A percentile compares a stretch with the other conserved stretches of the same genome.
Conservation (phyloP, 768 basidiomycete species). For the Lyophyllum decastes region DNA sequence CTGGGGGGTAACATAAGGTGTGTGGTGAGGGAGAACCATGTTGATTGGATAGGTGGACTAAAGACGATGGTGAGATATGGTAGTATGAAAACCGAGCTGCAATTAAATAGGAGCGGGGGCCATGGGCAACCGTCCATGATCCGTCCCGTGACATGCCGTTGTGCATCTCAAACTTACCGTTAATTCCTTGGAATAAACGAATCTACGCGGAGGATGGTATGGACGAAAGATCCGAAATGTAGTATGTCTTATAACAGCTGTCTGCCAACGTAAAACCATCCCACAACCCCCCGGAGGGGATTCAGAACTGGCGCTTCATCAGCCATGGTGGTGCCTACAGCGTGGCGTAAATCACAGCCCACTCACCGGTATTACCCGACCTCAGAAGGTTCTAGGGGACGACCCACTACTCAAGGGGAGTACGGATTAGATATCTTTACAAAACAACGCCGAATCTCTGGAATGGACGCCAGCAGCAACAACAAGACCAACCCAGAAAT, state of each 20-base stretch:
- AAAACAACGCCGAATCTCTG: neutral
- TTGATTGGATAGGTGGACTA: constrained; percentile 25
- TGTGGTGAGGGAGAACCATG: constrained; percentile 72
- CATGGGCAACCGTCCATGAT: constrained; percentile 17
- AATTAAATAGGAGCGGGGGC: constrained; percentile 20
- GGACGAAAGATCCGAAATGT: constrained; percentile 21
- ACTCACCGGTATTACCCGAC: constrained; percentile 32
- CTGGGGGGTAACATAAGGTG: constrained; percentile 86
- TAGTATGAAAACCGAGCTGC: constrained; percentile 11
- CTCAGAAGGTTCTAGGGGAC: neutral
- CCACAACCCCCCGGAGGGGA: constrained; percentile 36
- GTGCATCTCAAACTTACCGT: constrained; percentile 8
- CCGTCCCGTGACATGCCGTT: constrained; percentile 22
- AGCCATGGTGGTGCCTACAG: constrained; percentile 3
- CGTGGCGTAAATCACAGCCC: constrained; percentile 12
- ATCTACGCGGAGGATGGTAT: constrained; percentile 7
- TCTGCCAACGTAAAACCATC: constrained; percentile 30
- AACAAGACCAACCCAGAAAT: neutral
- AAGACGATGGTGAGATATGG: constrained; percentile 18
- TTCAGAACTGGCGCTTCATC: constrained; percentile 17
- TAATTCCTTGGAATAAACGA: neutral
- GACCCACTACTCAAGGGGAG: neutral
- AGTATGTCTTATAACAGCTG: constrained; percentile 30
- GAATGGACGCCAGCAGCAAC: constrained; percentile 1
- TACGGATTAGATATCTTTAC: neutral